Percentiles rank a stretch among this genome's conserved stretches.
Conservation (phyloP, 305 asterid genomes). For the Fraxinus paxiana region DNA sequence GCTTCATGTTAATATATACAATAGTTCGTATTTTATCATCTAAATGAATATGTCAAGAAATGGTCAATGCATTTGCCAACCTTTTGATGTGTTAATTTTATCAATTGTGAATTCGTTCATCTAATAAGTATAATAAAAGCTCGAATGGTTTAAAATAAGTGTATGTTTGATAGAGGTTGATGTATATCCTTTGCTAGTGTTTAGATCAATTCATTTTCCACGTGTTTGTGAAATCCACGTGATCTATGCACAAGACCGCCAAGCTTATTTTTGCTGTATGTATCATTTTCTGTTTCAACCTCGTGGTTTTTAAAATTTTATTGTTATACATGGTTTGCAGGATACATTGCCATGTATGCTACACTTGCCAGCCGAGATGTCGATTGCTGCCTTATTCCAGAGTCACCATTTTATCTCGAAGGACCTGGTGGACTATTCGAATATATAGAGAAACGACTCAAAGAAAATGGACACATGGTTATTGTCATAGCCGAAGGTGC, state of each 20-base stretch:
- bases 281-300: neutral
- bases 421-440: conserved; percentile 70
- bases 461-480: conserved; percentile 77
- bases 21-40: neutral
- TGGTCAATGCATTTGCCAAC: neutral
- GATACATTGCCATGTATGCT: conserved; percentile 81
- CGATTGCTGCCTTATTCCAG: conserved; percentile 83
- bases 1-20: neutral
- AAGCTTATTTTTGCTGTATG: neutral
- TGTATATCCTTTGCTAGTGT: neutral
- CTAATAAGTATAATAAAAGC: neutral
- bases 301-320: neutral
- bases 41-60: neutral
- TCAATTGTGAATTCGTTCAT: neutral
- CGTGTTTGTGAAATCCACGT: neutral
- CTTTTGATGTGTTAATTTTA: neutral
- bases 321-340: conserved; percentile 29
- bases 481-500: conserved; percentile 89
- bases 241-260: neutral
- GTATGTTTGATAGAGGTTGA: neutral
- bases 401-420: conserved; percentile 74
- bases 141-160: neutral
- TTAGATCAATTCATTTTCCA: neutral
- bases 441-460: conserved; percentile 57
- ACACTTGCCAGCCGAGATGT: conserved; percentile 85